Conservation (phyloP, 305 asterid species). For the Solanum aculeatissimum region DNA sequence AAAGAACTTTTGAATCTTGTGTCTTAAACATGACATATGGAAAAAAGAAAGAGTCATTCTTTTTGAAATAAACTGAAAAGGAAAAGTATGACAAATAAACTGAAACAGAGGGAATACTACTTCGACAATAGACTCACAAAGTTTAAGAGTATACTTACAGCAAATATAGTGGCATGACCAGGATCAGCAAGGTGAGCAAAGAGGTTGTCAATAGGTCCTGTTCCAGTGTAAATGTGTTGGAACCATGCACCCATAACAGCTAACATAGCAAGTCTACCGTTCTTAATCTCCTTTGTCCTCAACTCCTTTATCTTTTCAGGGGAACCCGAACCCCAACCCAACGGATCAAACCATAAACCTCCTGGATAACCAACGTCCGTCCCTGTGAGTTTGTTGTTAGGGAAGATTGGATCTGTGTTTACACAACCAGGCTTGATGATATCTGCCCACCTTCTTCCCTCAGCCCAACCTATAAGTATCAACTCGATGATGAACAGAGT, state of each 20-base stretch:
- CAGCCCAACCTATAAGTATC: constrained; percentile 94
- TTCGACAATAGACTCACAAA: too few species aligned
- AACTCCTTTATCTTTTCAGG: constrained; percentile 66
- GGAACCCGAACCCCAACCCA: constrained; percentile 88
- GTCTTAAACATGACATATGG: too few species aligned
- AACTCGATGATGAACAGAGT: constrained; percentile 74
- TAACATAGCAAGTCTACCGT: constrained; percentile 86
- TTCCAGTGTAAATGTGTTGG: constrained; percentile 91
- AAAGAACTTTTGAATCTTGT: too few species aligned
- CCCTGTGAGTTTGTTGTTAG: constrained; percentile 95
- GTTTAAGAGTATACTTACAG: constrained; percentile 37
- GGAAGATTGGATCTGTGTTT: constrained; percentile 90
- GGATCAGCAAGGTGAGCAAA: constrained; percentile 96
- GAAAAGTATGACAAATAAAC: too few species aligned
- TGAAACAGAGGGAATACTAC: background rate
- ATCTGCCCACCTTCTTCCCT: constrained; percentile 98
- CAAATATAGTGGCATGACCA: constrained; percentile 82
- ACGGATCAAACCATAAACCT: constrained; percentile 93
- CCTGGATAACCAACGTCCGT: constrained; percentile 95
- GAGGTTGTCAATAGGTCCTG: constrained; percentile 93
- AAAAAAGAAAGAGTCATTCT: too few species aligned
- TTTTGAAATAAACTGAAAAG: too few species aligned
- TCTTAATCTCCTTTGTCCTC: constrained; percentile 91
- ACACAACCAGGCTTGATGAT: constrained; percentile 84
- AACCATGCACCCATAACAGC: constrained; percentile 98